Percentiles rank a stretch among this genome's conserved stretches.
Conservation (phyloP, 1,139 yeast species). For the Spathaspora sp. region DNA sequence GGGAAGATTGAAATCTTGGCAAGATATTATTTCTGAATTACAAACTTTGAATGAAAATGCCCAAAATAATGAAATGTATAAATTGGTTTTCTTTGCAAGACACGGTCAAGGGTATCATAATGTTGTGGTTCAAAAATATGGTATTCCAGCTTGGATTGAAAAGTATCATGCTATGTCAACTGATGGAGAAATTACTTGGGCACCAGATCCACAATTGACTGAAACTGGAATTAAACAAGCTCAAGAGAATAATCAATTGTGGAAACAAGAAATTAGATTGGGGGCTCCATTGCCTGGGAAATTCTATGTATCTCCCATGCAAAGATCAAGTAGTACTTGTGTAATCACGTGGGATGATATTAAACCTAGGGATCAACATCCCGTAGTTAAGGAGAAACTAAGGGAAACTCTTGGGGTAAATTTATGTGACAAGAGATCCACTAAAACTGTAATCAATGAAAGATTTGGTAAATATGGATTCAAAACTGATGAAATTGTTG, state of each 20-base stretch:
- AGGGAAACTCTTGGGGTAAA: slow-evolving; percentile 69
- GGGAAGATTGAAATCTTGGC: slow-evolving; percentile 51
- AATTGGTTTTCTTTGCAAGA: slow-evolving; percentile 62
- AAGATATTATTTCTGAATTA: slow-evolving; percentile 34
- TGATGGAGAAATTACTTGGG: slow-evolving; percentile 59
- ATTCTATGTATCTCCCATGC: slow-evolving; percentile 66
- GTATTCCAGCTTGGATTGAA: slow-evolving; percentile 56
- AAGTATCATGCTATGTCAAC: slow-evolving; percentile 56
- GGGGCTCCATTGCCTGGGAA: slow-evolving; percentile 58
- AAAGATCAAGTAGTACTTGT: slow-evolving; percentile 62
- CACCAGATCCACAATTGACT: slow-evolving; percentile 69
- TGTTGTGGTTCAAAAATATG: slow-evolving; percentile 56
- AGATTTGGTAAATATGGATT: slow-evolving; percentile 25
- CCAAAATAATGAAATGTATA: slow-evolving; percentile 44
- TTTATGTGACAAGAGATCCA: slow-evolving; percentile 48
- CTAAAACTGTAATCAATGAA: slow-evolving; percentile 14
- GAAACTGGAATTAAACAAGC: slow-evolving; percentile 53
- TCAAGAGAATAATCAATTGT: slow-evolving; percentile 42
- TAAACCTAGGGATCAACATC: slow-evolving; percentile 41
- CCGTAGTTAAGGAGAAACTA: slow-evolving; percentile 46
- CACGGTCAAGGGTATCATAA: slow-evolving; percentile 85
- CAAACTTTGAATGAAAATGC: slow-evolving; percentile 37
- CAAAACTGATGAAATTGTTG: slow-evolving; percentile 46
- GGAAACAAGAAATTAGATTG: slow-evolving; percentile 44
- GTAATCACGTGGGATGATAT: slow-evolving; percentile 53